phyloP scores from a whole-genome alignment of 805 yeast species.

The Zygosaccharomyces gambellarensis region DNA sequence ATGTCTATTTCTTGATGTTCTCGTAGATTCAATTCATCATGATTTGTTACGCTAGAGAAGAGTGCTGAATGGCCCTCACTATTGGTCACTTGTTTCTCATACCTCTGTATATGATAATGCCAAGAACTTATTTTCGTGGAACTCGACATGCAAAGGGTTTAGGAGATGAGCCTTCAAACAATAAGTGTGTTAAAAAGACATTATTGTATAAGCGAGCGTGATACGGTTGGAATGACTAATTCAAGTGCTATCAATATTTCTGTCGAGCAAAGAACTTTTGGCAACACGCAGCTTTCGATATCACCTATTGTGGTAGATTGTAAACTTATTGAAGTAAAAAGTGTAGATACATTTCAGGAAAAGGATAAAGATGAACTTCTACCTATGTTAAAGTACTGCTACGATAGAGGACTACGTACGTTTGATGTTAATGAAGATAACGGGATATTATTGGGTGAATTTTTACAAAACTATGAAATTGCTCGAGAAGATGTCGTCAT shows the following conservation, averaged over 20 bases:
- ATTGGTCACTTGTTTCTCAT: no score
- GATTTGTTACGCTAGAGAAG: no score
- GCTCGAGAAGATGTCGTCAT: neutral
- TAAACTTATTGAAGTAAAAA: neutral
- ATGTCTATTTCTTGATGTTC: no score
- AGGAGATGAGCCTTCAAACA: neutral
- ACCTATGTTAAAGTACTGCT: neutral
- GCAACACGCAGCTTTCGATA: neutral
- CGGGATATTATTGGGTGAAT: neutral
- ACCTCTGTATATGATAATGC: neutral
- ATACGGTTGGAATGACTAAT: neutral
- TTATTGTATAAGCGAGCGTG: neutral
- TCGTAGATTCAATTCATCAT: no score
- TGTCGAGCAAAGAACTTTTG: neutral
- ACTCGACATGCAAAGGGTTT: neutral
- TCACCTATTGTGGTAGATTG: slow-evolving; percentile 1
- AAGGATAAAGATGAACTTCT: neutral
- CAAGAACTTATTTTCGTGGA: neutral
- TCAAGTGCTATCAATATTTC: neutral
- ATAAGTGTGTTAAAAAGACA: neutral
- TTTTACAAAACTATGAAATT: neutral
- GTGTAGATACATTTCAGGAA: neutral
- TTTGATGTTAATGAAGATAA: neutral
- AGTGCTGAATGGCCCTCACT: no score
- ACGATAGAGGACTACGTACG: slow-evolving; percentile 2